phyloP scores from a whole-genome alignment of 192 early-diverging fungal species.

The Entomortierella beljakovae region DNA sequence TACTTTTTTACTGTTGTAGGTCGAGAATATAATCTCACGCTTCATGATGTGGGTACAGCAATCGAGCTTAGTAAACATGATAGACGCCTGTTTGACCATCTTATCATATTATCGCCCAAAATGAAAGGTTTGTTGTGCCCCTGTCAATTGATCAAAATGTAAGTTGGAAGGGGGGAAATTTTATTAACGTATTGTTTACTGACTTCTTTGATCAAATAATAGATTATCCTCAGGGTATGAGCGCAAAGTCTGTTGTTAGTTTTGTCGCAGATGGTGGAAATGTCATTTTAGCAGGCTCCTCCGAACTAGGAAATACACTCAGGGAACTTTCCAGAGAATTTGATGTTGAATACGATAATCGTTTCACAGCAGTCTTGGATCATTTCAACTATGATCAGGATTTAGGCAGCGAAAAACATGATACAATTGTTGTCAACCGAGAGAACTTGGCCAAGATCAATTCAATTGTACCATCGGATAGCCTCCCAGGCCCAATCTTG shows the following conservation, averaged over 20 bases:
- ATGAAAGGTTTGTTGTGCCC: slow-evolving; percentile 66
- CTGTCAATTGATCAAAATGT: neutral
- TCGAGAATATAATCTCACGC: slow-evolving; percentile 69
- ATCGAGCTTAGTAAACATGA: slow-evolving; percentile 69
- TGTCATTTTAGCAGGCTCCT: slow-evolving; percentile 77
- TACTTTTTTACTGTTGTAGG: slow-evolving; percentile 50
- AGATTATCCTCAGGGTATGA: slow-evolving; percentile 63
- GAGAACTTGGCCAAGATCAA: slow-evolving; percentile 52
- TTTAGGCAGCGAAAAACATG: slow-evolving; percentile 57
- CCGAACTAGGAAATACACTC: slow-evolving; percentile 71
- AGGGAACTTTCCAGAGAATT: slow-evolving; percentile 92
- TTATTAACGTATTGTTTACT: neutral
- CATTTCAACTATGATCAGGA: slow-evolving; percentile 66
- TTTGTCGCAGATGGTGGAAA: slow-evolving; percentile 96
- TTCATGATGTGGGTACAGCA: slow-evolving; percentile 64
- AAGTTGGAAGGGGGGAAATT: neutral
- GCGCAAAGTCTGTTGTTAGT: slow-evolving; percentile 72
- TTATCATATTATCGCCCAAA: slow-evolving; percentile 84
- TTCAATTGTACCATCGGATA: slow-evolving; percentile 55
- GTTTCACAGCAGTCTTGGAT: slow-evolving; percentile 78
- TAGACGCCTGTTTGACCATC: slow-evolving; percentile 81
- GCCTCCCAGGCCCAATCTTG: slow-evolving; percentile 63
- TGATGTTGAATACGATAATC: slow-evolving; percentile 85
- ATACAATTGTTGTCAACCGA: slow-evolving; percentile 66
- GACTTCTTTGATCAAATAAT: neutral